Conservation (phyloP, 2,329 filamentous ascomycete genomes). For the Plenodomus lindquistii region DNA sequence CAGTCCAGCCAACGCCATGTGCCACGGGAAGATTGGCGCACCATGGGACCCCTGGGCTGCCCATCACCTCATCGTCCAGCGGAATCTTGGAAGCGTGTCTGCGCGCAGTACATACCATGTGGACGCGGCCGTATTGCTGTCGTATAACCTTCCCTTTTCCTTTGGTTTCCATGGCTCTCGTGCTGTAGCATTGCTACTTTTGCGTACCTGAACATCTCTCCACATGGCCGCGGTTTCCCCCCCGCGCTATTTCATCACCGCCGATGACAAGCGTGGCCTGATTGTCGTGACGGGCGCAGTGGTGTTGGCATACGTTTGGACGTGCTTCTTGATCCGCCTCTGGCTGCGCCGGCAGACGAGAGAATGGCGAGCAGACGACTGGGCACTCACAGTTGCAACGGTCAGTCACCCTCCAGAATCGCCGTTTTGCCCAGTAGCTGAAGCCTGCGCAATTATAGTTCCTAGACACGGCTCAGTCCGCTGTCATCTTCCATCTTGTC, state of each 20-base stretch:
- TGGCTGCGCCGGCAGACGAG: slow-evolving; percentile 32
- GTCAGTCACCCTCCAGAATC: slow-evolving; percentile 8
- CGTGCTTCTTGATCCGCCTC: slow-evolving; percentile 35
- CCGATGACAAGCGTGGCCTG: slow-evolving; percentile 39
- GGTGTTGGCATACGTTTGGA: slow-evolving; percentile 34
- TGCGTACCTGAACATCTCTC: background rate
- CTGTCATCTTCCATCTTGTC: slow-evolving; percentile 29
- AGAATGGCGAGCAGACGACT: slow-evolving; percentile 40
- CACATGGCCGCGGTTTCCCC: slow-evolving; percentile 29
- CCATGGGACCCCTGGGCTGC: background rate
- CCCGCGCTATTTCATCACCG: slow-evolving; percentile 35
- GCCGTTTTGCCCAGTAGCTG: slow-evolving; percentile 6
- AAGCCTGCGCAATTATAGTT: slow-evolving; percentile 21
- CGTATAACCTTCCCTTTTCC: background rate
- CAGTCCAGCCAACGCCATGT: background rate
- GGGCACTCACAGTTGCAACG: slow-evolving; percentile 27
- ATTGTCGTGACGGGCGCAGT: slow-evolving; percentile 34
- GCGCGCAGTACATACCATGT: background rate
- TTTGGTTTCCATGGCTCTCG: slow-evolving; percentile 1
- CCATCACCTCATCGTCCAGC: background rate
- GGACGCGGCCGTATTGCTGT: background rate
- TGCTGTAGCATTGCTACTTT: background rate
- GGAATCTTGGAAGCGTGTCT: background rate
- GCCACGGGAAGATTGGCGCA: background rate
- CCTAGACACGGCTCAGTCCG: slow-evolving; percentile 31